A percentile compares a stretch with the other conserved stretches of the same genome.
Conservation (phyloP, 176 grass and related monocot species). For the Melocanna baccifera region DNA sequence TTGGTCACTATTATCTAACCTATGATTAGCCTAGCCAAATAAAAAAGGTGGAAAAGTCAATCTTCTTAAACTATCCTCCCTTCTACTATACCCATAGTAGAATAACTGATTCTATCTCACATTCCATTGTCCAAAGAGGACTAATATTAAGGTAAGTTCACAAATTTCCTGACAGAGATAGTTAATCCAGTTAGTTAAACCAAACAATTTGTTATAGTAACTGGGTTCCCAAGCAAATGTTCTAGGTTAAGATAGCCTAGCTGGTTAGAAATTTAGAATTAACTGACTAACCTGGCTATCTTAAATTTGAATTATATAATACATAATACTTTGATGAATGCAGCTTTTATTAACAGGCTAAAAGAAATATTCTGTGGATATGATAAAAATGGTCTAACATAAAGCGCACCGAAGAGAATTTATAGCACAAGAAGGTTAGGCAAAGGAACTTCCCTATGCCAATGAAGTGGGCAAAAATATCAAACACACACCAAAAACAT, state of each 20-base stretch:
- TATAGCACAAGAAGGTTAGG: not conserved
- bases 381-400: not conserved
- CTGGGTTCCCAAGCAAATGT: not conserved
- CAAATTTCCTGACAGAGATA: not conserved
- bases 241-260: not conserved
- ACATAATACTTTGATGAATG: not conserved
- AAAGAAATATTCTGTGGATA: not conserved
- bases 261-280: not conserved
- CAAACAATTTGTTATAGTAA: not conserved
- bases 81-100: not conserved
- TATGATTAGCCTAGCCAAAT: not conserved
- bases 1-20: not conserved
- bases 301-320: not conserved
- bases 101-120: not conserved
- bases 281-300: not conserved
- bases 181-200: not conserved
- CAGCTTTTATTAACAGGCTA: not conserved
- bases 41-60: not conserved
- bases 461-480: constrained; percentile 10
- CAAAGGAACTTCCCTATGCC: not conserved
- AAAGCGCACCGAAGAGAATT: not conserved
- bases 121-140: not conserved
- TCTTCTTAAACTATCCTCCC: not conserved
- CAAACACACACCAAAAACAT: not conserved
- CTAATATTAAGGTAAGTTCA: not conserved